A percentile compares a stretch with the other conserved stretches of the same genome.
These are phyloP conservation scores for Colletotrichum aenigma DNA, from an alignment of 2,329 filamentous ascomycete species.

Conservation along the genomic window DNA sequence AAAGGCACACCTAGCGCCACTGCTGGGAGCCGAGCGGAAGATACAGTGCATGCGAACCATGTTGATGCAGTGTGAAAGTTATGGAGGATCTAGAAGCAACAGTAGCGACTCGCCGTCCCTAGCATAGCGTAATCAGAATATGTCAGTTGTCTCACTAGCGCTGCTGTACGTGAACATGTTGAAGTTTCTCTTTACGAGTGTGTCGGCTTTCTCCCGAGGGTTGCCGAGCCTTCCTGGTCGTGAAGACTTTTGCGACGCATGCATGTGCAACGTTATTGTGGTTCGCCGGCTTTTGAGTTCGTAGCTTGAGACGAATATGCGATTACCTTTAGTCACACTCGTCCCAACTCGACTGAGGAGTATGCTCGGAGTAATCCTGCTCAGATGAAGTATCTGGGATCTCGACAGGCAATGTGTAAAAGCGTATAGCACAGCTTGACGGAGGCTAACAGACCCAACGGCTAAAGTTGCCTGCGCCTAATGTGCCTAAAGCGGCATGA, in stretches of 20 bases:
- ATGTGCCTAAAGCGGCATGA: background rate
- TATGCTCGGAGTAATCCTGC: background rate
- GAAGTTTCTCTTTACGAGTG: background rate
- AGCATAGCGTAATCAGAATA: background rate
- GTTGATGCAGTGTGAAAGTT: background rate
- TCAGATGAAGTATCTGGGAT: background rate
- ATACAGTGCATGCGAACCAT: background rate
- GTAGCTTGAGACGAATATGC: background rate
- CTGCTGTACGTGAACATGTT: background rate
- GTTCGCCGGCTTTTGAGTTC: background rate
- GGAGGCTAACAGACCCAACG: background rate
- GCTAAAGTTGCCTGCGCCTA: background rate
- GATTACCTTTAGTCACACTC: background rate
- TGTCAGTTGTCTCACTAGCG: background rate
- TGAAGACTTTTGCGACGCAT: background rate
- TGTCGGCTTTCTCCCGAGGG: background rate
- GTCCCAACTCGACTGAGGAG: background rate
- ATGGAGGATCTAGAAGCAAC: background rate
- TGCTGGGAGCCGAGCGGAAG: background rate
- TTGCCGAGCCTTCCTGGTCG: rapidly evolving
- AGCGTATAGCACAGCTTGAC: background rate
- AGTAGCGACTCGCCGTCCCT: background rate
- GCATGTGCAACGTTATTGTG: background rate
- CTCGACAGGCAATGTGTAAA: background rate
- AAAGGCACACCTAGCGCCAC: background rate